These are phyloP conservation scores for Colletotrichum eremochloae DNA, from an alignment of 2,329 filamentous ascomycete genomes.

Conservation along the genomic window DNA sequence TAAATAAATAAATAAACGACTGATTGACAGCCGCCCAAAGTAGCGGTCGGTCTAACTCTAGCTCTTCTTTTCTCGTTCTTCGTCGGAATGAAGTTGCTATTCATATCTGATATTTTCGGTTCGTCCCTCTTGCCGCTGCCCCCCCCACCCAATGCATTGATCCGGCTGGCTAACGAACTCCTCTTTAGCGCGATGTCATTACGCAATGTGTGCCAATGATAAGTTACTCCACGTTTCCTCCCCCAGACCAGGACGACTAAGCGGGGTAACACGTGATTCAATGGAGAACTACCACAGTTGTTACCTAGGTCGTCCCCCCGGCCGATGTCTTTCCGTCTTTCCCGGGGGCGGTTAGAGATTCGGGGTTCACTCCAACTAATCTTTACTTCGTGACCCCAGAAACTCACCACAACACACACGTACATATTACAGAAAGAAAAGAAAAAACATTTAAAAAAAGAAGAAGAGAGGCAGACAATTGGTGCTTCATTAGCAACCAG, in stretches of 20 bases:
- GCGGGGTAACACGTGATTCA: conserved; percentile 26
- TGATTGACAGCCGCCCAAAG: not conserved
- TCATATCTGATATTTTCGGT: not conserved
- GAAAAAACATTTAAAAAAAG: not conserved
- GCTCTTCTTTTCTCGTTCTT: not conserved
- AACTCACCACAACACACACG: not conserved
- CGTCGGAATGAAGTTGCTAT: not conserved
- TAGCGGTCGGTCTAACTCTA: not conserved
- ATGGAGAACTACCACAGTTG: not conserved
- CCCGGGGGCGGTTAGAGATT: not conserved
- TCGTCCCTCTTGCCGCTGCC: not conserved
- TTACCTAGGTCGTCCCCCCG: too few species aligned
- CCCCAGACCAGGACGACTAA: not conserved
- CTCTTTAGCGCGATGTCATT: not conserved
- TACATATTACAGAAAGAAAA: not conserved
- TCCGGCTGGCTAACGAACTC: not conserved
- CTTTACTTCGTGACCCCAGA: not conserved
- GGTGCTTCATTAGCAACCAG: not conserved
- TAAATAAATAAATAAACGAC: not conserved
- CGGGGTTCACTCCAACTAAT: conserved; percentile 24
- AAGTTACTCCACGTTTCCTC: not conserved
- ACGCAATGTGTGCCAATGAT: not conserved
- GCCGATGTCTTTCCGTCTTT: not conserved
- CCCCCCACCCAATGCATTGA: not conserved
- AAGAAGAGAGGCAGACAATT: not conserved